phyloP scores from a whole-genome alignment of 805 yeast genomes.

The Saccharomycopsis oosterbeekiorum region DNA sequence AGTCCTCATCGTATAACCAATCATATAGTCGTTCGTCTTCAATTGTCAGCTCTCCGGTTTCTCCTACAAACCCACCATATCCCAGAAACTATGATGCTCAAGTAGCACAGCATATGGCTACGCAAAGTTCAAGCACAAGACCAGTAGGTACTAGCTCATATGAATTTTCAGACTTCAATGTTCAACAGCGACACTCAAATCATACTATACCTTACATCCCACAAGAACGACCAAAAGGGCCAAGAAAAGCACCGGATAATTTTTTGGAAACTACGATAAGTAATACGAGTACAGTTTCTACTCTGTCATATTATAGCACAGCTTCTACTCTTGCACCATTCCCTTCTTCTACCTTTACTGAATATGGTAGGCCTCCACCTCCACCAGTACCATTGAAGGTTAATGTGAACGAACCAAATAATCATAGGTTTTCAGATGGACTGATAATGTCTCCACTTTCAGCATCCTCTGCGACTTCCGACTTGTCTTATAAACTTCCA shows the following conservation, averaged over 20 bases:
- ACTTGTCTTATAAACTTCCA: not conserved
- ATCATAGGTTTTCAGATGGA: not conserved
- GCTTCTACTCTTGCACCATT: not conserved
- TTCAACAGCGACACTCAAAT: not conserved
- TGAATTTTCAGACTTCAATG: not conserved
- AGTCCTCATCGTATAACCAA: not conserved
- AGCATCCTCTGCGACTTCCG: not conserved
- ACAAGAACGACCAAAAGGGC: not conserved
- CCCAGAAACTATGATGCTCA: constrained; percentile 1
- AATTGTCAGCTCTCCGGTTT: not conserved
- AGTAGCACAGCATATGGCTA: not conserved
- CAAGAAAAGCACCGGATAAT: not conserved
- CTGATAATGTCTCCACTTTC: not conserved
- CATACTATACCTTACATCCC: not conserved
- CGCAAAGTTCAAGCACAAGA: not conserved
- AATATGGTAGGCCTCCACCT: not conserved
- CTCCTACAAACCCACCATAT: not conserved
- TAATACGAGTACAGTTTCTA: not conserved
- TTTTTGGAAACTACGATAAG: not conserved
- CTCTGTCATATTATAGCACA: not conserved
- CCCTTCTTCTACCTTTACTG: not conserved
- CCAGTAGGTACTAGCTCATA: not conserved
- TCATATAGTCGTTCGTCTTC: not conserved
- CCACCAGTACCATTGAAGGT: not conserved
- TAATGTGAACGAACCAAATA: not conserved